Evolutionary conservation across 371 early-diverging fungal species (phyloP), one percentile per base, ranked within the genome.

Genomic region (Rhizopus delemar): DNA sequence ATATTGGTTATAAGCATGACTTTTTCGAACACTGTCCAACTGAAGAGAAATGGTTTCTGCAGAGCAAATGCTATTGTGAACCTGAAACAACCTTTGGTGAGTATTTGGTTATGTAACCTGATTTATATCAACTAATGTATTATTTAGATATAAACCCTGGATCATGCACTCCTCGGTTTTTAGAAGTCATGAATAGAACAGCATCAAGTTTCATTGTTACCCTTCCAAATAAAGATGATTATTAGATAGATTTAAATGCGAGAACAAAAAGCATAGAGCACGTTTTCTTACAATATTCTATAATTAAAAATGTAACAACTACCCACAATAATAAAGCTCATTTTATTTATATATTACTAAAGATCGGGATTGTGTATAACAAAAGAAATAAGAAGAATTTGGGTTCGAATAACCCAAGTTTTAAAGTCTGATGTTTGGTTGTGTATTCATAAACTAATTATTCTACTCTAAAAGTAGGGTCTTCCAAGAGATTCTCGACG

Each of bases 1-100:
- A 91, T 59, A 88, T 91, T 58, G 93, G 92, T 2, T 92, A 92
- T 66, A 75, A 80, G 36, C 92, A 92, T 61, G 85, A 80, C 32
- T 66, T 69, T 33, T 85, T 89, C 58, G 76, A 70, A n/a, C 87
- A 89, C 36, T 93, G 93, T 53, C 87, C 88, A 3, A 75, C 72
- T 41, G 80, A 74, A 54, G 74, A 70, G 28, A 71, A 68, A 5
- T 64, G 82, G 51, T 53, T 48, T 53, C 65, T 55, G 34, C 66
- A 57, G 75, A 81, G 74, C 31, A 85, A 85, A 56, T 85, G 84
- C 22, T 70, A 79, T 46, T 84, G 84, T 48, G 73, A 84, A 41
- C 80, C 81, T 11, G 63, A 46, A 1, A 60, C 66, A 22, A 65
- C 71, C 22, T 71, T 71, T 64, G 75, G 73, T 73, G 69, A 59